A percentile compares a stretch with the other conserved stretches of the same genome.
These are phyloP conservation scores for Hortaea sp. DNA, from an alignment of 2,329 filamentous ascomycete genomes.

Conservation along the genomic window DNA sequence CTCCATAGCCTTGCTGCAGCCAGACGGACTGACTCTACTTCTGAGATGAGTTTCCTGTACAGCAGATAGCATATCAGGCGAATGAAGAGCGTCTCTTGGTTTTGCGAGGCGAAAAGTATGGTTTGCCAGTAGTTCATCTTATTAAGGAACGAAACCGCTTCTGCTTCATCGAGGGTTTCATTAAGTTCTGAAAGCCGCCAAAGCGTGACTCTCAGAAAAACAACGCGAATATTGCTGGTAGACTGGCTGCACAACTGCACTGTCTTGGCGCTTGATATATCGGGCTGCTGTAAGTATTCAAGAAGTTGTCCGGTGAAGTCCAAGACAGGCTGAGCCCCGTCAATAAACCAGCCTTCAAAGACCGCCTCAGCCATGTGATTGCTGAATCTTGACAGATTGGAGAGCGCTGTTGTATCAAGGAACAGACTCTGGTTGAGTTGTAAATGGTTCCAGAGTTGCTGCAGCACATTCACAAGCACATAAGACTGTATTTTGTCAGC, in stretches of 20 bases:
- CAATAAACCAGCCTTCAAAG: constrained; percentile 93
- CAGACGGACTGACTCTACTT: constrained; percentile 55
- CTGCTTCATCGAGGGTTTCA: constrained; percentile 49
- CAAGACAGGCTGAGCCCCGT: constrained; percentile 71
- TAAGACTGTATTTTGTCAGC: constrained; percentile 47
- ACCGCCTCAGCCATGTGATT: constrained; percentile 78
- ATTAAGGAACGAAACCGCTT: constrained; percentile 63
- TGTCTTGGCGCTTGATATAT: constrained; percentile 70
- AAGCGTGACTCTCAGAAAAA: constrained; percentile 69
- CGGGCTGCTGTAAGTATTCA: constrained; percentile 79
- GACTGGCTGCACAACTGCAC: constrained; percentile 86
- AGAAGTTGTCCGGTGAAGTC: constrained; percentile 78
- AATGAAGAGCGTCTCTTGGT: constrained; percentile 69
- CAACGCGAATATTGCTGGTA: constrained; percentile 62
- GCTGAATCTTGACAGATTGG: constrained; percentile 74
- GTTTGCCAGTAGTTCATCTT: constrained; percentile 95
- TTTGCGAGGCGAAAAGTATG: constrained; percentile 69
- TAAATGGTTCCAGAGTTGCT: constrained; percentile 59
- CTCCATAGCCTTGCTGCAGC: constrained; percentile 78
- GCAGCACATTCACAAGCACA: constrained; percentile 64
- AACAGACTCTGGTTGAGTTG: constrained; percentile 62
- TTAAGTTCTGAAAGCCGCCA: constrained; percentile 78
- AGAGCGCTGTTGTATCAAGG: constrained; percentile 71
- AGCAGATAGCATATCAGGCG: constrained; percentile 85
- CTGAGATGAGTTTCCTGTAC: constrained; percentile 76